Percentiles rank a stretch among this genome's conserved stretches.
These are phyloP conservation scores for Pythium dissimile DNA, from an alignment of 352 stramenopile genomes.

Conservation along the genomic window DNA sequence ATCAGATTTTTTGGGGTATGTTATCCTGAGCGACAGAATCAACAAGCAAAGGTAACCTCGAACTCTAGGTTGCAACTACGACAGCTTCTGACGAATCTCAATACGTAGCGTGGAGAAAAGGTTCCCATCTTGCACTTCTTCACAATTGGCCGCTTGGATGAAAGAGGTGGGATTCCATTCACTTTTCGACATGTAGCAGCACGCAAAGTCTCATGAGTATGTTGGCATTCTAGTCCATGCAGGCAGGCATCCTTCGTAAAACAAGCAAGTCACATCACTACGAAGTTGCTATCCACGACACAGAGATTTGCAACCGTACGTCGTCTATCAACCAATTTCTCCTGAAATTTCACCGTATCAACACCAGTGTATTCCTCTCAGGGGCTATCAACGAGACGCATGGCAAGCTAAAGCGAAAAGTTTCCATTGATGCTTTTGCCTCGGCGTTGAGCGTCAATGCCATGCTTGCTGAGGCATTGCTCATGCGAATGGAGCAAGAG, in stretches of 20 bases:
- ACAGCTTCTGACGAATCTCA: not conserved
- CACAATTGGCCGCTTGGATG: not conserved
- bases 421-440: slow-evolving; percentile 19
- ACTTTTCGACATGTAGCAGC: too few species aligned
- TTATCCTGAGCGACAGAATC: slow-evolving; percentile 5
- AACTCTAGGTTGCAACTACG: not conserved
- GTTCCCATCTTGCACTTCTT: not conserved
- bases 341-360: not conserved
- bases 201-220: too few species aligned
- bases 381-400: slow-evolving; percentile 32
- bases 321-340: not conserved
- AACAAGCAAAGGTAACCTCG: slow-evolving; percentile 8
- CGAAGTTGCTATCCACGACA: slow-evolving; percentile 20
- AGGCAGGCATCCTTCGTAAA: slow-evolving; percentile 8
- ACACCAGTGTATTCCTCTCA: not conserved
- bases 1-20: not conserved
- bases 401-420: slow-evolving; percentile 29
- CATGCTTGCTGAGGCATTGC: slow-evolving; percentile 19
- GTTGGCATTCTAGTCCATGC: slow-evolving; percentile 11
- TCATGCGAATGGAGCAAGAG: slow-evolving; percentile 36
- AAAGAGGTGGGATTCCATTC: slow-evolving; percentile 1
- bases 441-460: slow-evolving; percentile 12
- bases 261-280: slow-evolving; percentile 5
- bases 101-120: slow-evolving; percentile 2
- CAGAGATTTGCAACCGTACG: slow-evolving; percentile 21